Conservation (phyloP, 805 yeast genomes). For the Komagataella kurtzmanii region DNA sequence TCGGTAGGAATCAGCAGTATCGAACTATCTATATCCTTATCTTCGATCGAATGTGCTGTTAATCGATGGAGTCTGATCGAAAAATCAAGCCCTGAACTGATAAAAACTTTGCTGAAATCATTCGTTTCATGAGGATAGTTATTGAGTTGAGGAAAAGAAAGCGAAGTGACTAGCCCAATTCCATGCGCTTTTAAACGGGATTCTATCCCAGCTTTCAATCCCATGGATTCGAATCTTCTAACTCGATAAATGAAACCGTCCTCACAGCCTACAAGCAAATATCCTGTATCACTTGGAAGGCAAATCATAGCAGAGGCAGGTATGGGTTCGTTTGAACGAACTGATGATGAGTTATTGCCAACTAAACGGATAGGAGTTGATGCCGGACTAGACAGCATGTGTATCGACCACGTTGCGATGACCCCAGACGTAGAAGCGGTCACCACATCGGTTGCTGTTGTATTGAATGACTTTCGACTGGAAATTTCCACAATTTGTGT, state of each 20-base stretch:
- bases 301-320: slow-evolving; percentile 10
- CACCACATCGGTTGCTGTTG: background rate
- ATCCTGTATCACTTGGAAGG: slow-evolving; percentile 15
- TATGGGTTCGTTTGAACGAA: slow-evolving; percentile 15
- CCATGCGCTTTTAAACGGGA: slow-evolving; percentile 17
- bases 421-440: slow-evolving; percentile 1
- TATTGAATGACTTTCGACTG: slow-evolving; percentile 7
- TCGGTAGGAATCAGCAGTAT: slow-evolving; percentile 10
- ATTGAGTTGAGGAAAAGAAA: slow-evolving; percentile 11
- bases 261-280: slow-evolving; percentile 21
- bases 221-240: slow-evolving; percentile 10
- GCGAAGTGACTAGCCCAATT: slow-evolving; percentile 18
- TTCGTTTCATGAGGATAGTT: slow-evolving; percentile 8
- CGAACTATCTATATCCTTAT: slow-evolving; percentile 4
- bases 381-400: slow-evolving; percentile 1
- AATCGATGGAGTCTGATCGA: slow-evolving; percentile 11
- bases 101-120: slow-evolving; percentile 5
- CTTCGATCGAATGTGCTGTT: background rate
- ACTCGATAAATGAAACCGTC: slow-evolving; percentile 20
- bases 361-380: slow-evolving; percentile 3
- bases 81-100: slow-evolving; percentile 22
- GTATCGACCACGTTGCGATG: slow-evolving; percentile 2
- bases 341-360: slow-evolving; percentile 3
- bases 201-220: slow-evolving; percentile 2
- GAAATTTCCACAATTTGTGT: background rate